Percentiles rank a stretch among this genome's conserved stretches.
These are phyloP conservation scores for Abrus pulchellus DNA, from an alignment of 306 rosid species.

Conservation along the genomic window DNA sequence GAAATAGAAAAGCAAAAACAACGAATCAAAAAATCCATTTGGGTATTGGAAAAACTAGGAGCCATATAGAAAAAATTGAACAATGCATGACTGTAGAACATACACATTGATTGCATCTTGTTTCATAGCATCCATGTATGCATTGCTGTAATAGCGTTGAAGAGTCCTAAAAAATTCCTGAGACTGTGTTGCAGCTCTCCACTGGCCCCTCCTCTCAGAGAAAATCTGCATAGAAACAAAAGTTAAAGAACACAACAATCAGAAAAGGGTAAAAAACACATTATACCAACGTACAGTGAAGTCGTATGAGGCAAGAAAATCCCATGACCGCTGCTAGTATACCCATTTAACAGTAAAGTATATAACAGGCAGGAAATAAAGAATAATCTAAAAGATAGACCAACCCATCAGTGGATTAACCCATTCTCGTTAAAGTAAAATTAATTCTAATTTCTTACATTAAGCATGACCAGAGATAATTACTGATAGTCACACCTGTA, in stretches of 20 bases:
- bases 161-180: slow-evolving; percentile 94
- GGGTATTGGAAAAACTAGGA: slow-evolving; percentile 33
- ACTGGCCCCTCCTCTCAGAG: slow-evolving; percentile 94
- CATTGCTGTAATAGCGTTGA: slow-evolving; percentile 92
- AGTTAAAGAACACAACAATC: slow-evolving; percentile 6
- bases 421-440: slow-evolving; percentile 30
- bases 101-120: slow-evolving; percentile 96
- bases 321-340: not conserved
- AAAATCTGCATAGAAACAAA: slow-evolving; percentile 69
- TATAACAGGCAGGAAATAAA: slow-evolving; percentile 38
- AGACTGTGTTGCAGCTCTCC: slow-evolving; percentile 98
- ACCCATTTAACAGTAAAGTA: not conserved
- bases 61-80: not conserved
- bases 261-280: slow-evolving; percentile 25
- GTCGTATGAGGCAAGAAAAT: not conserved
- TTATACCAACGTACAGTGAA: slow-evolving; percentile 32
- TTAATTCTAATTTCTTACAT: slow-evolving; percentile 3
- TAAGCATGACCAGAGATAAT: slow-evolving; percentile 20
- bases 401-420: slow-evolving; percentile 1
- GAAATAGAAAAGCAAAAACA: slow-evolving; percentile 17
- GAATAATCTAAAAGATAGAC: slow-evolving; percentile 17
- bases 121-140: slow-evolving; percentile 84
- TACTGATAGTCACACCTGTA: not conserved
- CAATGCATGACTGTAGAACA: slow-evolving; percentile 31
- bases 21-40: not conserved